Conservation (phyloP, 2,329 filamentous ascomycete species). For the Ploettnerulaceae sp. region DNA sequence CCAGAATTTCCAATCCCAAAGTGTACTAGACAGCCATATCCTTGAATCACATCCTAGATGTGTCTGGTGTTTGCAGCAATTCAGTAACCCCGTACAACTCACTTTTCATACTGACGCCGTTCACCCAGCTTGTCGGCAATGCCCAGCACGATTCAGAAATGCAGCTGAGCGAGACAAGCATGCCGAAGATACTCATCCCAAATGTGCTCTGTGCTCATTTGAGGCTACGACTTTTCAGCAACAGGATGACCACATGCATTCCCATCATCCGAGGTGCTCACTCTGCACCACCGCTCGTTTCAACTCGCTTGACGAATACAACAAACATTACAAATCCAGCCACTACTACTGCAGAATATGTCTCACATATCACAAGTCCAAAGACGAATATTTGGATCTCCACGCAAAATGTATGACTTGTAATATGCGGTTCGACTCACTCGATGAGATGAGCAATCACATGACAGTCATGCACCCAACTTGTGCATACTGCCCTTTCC, state of each 20-base stretch:
- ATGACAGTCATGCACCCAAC: constrained; percentile 1
- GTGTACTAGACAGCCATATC: background rate
- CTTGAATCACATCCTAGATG: background rate
- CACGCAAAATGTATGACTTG: constrained; percentile 5
- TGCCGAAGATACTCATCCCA: background rate
- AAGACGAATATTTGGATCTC: constrained; percentile 2
- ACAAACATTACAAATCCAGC: constrained; percentile 1
- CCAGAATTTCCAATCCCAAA: background rate
- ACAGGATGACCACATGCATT: constrained; percentile 4
- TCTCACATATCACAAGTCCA: constrained; percentile 1
- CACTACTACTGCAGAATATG: constrained; percentile 7
- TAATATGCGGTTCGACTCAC: background rate
- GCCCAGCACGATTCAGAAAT: background rate
- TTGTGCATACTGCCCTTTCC: background rate
- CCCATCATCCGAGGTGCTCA: background rate
- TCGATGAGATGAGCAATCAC: constrained; percentile 1
- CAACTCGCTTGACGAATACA: constrained; percentile 6
- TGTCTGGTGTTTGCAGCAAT: background rate
- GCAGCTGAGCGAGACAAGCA: background rate
- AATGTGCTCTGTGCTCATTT: constrained; percentile 3
- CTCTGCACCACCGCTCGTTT: background rate
- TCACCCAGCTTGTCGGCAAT: constrained; percentile 3
- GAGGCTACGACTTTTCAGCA: constrained; percentile 1
- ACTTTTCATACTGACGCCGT: background rate
- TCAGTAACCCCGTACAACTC: background rate